Evolutionary conservation across 495 filamentous ascomycete genomes (phyloP).

Genomic region (Aspergillus panamensis): DNA sequence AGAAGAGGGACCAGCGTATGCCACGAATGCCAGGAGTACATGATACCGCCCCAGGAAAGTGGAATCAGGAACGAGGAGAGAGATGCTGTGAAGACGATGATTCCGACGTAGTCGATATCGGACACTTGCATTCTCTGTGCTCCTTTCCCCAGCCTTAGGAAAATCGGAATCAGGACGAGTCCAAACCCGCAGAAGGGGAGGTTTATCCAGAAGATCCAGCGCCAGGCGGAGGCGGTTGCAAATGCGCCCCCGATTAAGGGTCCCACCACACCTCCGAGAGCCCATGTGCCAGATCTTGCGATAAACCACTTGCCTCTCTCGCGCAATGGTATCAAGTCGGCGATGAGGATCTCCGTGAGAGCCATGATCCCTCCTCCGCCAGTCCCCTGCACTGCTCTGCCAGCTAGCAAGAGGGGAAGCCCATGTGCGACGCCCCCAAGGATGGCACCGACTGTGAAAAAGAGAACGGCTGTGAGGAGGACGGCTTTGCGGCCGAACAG

Average conservation of each 20-base stretch:
- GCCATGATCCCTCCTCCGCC: slow-evolving; percentile 33
- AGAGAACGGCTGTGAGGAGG: slow-evolving; percentile 34
- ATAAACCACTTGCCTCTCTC: slow-evolving; percentile 34
- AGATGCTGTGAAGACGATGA: slow-evolving; percentile 44
- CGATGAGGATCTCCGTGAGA: slow-evolving; percentile 31
- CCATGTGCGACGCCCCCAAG: slow-evolving; percentile 31
- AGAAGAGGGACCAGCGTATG: slow-evolving; percentile 42
- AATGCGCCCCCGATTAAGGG: slow-evolving; percentile 35
- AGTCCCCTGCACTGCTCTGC: slow-evolving; percentile 31
- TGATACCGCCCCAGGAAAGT: slow-evolving; percentile 51
- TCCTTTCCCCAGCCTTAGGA: slow-evolving; percentile 31
- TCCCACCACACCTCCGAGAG: slow-evolving; percentile 28
- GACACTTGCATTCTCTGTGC: slow-evolving; percentile 23
- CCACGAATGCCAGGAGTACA: slow-evolving; percentile 50
- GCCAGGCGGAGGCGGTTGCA: slow-evolving; percentile 13
- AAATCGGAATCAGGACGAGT: slow-evolving; percentile 47
- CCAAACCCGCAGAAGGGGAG: slow-evolving; percentile 47
- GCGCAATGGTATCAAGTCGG: slow-evolving; percentile 38
- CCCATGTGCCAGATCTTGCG: slow-evolving; percentile 20
- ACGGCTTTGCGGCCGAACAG: slow-evolving; percentile 49
- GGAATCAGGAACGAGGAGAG: slow-evolving; percentile 47
- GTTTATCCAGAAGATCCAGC: slow-evolving; percentile 69
- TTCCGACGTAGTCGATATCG: slow-evolving; percentile 55
- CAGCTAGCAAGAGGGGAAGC: slow-evolving; percentile 30
- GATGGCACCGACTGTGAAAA: slow-evolving; percentile 41